Percentiles rank a stretch among this genome's conserved stretches.
Conservation (phyloP, 805 yeast genomes). For the Candida takata region DNA sequence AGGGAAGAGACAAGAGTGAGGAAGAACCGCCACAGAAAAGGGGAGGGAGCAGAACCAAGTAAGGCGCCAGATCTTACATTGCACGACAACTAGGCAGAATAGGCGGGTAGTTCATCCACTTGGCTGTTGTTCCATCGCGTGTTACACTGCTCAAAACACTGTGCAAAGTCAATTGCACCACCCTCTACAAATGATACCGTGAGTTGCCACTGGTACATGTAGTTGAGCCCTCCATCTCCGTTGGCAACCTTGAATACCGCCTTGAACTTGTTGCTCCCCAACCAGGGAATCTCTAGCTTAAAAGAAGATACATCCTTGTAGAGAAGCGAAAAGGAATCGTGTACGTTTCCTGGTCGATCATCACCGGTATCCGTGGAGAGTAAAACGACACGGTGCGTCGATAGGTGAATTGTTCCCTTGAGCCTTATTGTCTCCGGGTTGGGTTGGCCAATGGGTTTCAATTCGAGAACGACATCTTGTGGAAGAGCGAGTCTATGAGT, state of each 20-base stretch:
- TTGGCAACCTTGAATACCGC: constrained; percentile 32
- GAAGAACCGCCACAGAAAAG: no score
- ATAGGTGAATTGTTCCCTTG: constrained; percentile 34
- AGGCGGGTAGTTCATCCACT: constrained; percentile 39
- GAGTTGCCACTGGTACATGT: constrained; percentile 32
- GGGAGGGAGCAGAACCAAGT: no score
- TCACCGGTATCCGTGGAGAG: constrained; percentile 12
- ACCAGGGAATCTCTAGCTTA: constrained; percentile 42
- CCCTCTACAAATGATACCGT: constrained; percentile 38
- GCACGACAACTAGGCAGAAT: constrained; percentile 9
- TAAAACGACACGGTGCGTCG: constrained; percentile 35
- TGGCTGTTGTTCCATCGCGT: constrained; percentile 35
- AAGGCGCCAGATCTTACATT: no score
- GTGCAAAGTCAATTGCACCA: constrained; percentile 38
- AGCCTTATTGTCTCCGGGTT: constrained; percentile 18
- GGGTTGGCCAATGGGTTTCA: constrained; percentile 17
- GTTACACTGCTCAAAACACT: constrained; percentile 27
- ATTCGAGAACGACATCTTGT: constrained; percentile 9
- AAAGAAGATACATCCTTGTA: constrained; percentile 27
- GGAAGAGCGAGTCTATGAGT: constrained; percentile 12
- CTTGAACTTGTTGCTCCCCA: constrained; percentile 46
- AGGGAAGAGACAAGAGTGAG: no score
- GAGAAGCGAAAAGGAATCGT: constrained; percentile 33
- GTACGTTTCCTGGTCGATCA: no score
- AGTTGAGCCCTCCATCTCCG: constrained; percentile 29